Evolutionary conservation across 768 basidiomycete genomes (phyloP), one percentile per base, ranked within the genome.

Genomic region (Thelephora ganbajun): DNA sequence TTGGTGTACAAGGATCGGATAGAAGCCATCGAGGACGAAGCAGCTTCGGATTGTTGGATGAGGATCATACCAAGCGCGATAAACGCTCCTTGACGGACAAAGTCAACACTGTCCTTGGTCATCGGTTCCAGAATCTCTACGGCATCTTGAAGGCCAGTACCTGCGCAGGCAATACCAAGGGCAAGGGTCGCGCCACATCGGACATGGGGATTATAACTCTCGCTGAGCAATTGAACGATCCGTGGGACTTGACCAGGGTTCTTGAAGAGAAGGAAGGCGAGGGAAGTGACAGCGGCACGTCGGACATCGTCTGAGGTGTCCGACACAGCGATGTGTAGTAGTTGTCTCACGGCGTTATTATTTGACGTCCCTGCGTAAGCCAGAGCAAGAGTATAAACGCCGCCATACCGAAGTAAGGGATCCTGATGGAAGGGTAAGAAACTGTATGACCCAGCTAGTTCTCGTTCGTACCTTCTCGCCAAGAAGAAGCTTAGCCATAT

Each of bases 181-280:
- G 96, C 96, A 30, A 99, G 73, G 4, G 94, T 96, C 23, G 93
- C 92, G 54, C 94, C 94, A 52, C 94, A 97, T 37, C 96, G 78
- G 19, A 99, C 96, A 61, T 98, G 94, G 12, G 96, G 96, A 60
- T 98, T 99, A 65, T 99, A 99, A 57, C 91, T 94, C 69, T 99
- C 96, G 53, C 89, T 91, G 45, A 99, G 69, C 13, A 99, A 75
- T 61, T 99, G 96, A 5, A 99, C 96, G 50, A 98, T 88, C 41
- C 96, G 74, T 16, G 96, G 96, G 2, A 99, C 93, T 68, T 97
- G 93, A 11, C 78, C 76, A 11, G 96, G 93, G 62, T 87, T 96
- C 67, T 97, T 91, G 77, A 94, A 99, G 23, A 99, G 75, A 48
- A 99, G 70, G 70, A 99, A 98, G 0, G 96, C 91, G 36, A 99